These are phyloP conservation scores for Irpex sp. DNA, from an alignment of 1,284 basidiomycete species.

Conservation along the genomic window DNA sequence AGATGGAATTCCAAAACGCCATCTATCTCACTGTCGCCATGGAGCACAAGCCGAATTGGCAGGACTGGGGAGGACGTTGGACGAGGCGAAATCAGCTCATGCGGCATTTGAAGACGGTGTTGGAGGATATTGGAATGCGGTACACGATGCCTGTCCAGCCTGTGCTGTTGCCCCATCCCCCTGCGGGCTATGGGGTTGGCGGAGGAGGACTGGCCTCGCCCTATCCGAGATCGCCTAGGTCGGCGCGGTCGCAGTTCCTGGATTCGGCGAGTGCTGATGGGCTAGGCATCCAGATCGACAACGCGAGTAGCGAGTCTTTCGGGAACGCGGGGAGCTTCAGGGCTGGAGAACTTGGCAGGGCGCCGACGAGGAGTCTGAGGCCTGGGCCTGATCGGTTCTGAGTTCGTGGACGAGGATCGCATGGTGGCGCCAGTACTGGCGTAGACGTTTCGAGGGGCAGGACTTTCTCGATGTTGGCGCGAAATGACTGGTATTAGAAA, in stretches of 20 bases:
- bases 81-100: conserved; percentile 65
- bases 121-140: conserved; percentile 67
- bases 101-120: conserved; percentile 59
- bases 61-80: conserved; percentile 83
- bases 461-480: not conserved
- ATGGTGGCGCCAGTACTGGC: too few species aligned
- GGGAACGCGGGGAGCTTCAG: conserved; percentile 23
- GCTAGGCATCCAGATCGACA: conserved; percentile 1
- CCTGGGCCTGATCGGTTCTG: not conserved
- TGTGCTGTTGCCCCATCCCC: conserved; percentile 42
- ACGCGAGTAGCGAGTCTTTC: conserved; percentile 13
- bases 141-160: conserved; percentile 73
- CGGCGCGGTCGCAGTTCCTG: not conserved
- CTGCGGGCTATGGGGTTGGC: not conserved
- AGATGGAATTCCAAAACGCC: conserved; percentile 73
- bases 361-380: not conserved
- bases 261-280: conserved; percentile 2
- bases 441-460: not conserved
- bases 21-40: conserved; percentile 64
- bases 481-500: not conserved
- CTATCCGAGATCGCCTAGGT: conserved; percentile 14
- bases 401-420: not conserved
- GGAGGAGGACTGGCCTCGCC: conserved; percentile 6
- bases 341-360: conserved; percentile 15
- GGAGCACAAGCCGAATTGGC: conserved; percentile 82